Conservation (phyloP, 495 filamentous ascomycete genomes). For the Penicillium bovifimosum region DNA sequence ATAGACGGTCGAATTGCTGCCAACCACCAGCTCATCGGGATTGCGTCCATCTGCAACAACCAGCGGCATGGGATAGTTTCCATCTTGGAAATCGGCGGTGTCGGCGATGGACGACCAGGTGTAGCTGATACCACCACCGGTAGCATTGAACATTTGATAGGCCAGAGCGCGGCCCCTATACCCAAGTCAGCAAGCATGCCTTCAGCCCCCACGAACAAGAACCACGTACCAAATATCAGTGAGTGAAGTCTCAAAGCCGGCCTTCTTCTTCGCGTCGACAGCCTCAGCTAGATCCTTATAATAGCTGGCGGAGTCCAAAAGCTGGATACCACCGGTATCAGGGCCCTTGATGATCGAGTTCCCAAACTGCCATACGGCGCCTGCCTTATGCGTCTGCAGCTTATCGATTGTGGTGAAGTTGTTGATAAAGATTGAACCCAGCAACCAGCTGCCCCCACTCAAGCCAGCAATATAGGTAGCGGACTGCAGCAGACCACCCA, state of each 20-base stretch:
- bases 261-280: slow-evolving; percentile 60
- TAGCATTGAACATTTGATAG: slow-evolving; percentile 77
- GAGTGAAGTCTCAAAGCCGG: slow-evolving; percentile 69
- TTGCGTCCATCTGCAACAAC: slow-evolving; percentile 70
- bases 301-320: slow-evolving; percentile 55
- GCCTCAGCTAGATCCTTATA: slow-evolving; percentile 57
- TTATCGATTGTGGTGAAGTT: slow-evolving; percentile 74
- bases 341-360: slow-evolving; percentile 73
- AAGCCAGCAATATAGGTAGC: slow-evolving; percentile 81
- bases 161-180: slow-evolving; percentile 61
- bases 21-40: slow-evolving; percentile 58
- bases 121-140: slow-evolving; percentile 68
- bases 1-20: slow-evolving; percentile 73
- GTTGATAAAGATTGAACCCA: slow-evolving; percentile 80
- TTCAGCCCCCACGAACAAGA: slow-evolving; percentile 7
- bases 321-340: slow-evolving; percentile 44
- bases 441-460: slow-evolving; percentile 83
- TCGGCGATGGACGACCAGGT: slow-evolving; percentile 86
- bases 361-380: slow-evolving; percentile 67
- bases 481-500: slow-evolving; percentile 82
- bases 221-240: slow-evolving; percentile 75
- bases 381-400: slow-evolving; percentile 41
- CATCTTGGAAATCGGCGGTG: slow-evolving; percentile 59
- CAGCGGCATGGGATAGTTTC: slow-evolving; percentile 75
- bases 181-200: slow-evolving; percentile 6